A percentile compares a stretch with the other conserved stretches of the same genome.
phyloP scores from a whole-genome alignment of 805 yeast species.

The Ogataea pini region DNA sequence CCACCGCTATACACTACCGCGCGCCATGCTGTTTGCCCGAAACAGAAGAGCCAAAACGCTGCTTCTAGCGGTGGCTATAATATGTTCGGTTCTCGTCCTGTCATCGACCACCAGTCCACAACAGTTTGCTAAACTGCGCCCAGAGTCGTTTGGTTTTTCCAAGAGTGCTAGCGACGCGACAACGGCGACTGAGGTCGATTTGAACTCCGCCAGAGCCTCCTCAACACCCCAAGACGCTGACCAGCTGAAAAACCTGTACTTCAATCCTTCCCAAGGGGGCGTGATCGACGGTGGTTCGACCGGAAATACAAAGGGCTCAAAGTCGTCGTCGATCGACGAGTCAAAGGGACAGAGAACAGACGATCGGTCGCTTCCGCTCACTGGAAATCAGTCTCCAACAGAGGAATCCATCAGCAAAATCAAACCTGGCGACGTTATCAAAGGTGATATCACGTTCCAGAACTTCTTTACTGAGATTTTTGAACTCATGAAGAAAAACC shows the following conservation, averaged over 20 bases:
- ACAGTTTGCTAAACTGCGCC: conserved; percentile 11
- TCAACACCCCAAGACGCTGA: conserved; percentile 25
- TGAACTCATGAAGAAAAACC: conserved; percentile 32
- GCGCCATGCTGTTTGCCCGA: conserved; percentile 21
- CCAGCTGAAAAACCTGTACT: conserved; percentile 27
- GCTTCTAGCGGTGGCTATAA: conserved; percentile 13
- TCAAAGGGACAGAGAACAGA: conserved; percentile 28
- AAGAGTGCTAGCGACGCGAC: conserved; percentile 9
- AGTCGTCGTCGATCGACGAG: conserved; percentile 25
- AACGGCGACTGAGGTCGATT: background rate
- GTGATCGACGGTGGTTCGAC: conserved; percentile 29
- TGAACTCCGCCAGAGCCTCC: conserved; percentile 3
- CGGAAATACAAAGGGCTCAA: conserved; percentile 29
- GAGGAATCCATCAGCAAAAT: conserved; percentile 31
- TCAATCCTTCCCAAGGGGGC: conserved; percentile 24
- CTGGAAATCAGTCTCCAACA: conserved; percentile 29
- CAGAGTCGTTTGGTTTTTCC: conserved; percentile 9
- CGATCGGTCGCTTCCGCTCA: conserved; percentile 33
- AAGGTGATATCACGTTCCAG: conserved; percentile 37
- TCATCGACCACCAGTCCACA: conserved; percentile 9
- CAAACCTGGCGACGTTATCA: conserved; percentile 30
- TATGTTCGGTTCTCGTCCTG: conserved; percentile 15
- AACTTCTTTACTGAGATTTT: conserved; percentile 35
- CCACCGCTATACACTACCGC: background rate
- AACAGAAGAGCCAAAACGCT: conserved; percentile 26